phyloP scores from a whole-genome alignment of 768 basidiomycete species.

The Agrocybe pediades region DNA sequence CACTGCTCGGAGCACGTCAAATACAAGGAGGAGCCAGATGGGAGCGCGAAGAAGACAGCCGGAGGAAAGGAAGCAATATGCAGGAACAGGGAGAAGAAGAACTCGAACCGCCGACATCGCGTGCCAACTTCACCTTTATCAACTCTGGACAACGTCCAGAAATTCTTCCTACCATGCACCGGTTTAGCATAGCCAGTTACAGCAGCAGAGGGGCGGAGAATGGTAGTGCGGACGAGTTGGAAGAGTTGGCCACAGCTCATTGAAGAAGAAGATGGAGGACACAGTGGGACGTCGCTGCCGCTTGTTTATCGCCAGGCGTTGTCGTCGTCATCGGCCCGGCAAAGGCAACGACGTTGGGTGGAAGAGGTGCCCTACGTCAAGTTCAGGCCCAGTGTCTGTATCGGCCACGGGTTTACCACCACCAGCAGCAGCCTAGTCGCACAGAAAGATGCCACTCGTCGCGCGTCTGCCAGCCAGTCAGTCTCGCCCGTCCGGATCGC shows the following conservation, averaged over 20 bases:
- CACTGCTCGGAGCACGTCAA: conserved; percentile 9
- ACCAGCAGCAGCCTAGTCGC: no score
- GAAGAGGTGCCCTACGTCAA: no score
- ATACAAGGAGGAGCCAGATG: no score
- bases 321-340: no score
- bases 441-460: no score
- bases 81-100: background rate
- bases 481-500: conserved; percentile 10
- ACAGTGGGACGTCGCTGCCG: conserved; percentile 14
- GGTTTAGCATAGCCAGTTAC: conserved; percentile 63
- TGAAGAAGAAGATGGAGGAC: background rate
- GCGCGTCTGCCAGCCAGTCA: no score
- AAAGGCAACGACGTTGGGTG: no score
- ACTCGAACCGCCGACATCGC: conserved; percentile 15
- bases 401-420: conserved; percentile 7
- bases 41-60: no score
- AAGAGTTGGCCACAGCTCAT: no score
- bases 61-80: no score
- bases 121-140: conserved; percentile 53
- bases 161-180: conserved; percentile 56
- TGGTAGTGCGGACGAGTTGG: no score
- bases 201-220: conserved; percentile 68
- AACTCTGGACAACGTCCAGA: conserved; percentile 53
- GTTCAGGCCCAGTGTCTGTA: no score
- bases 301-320: conserved; percentile 23